These are phyloP conservation scores for Dunaliella primolecta DNA, from an alignment of 139 green algal genomes.

Conservation along the genomic window DNA sequence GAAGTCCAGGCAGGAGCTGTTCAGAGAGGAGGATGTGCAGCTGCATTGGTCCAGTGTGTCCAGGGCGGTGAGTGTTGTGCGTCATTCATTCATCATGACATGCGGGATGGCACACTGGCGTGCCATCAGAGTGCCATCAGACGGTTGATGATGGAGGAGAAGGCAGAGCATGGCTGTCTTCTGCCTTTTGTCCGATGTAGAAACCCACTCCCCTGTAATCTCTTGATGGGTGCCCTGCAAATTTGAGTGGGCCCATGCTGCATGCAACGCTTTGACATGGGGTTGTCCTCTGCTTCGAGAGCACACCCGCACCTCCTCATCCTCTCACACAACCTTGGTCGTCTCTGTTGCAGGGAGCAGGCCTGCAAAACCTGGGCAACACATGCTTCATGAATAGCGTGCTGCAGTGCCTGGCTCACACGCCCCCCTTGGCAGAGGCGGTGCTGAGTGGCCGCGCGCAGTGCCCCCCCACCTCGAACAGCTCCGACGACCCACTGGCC, in stretches of 20 bases:
- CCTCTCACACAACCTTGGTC: too few relatives aligned
- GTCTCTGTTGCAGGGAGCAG: slow-evolving; percentile 75
- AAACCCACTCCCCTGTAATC: too few relatives aligned
- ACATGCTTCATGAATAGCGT: slow-evolving; percentile 98
- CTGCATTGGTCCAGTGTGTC: slow-evolving; percentile 49
- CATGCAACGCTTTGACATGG: too few relatives aligned
- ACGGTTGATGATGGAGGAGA: too few relatives aligned
- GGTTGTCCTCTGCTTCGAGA: too few relatives aligned
- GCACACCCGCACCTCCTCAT: not conserved
- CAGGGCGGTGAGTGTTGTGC: slow-evolving; percentile 42
- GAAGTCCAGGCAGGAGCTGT: slow-evolving; percentile 46
- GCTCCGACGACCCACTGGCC: slow-evolving; percentile 46
- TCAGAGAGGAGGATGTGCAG: slow-evolving; percentile 40
- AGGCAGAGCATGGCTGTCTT: too few relatives aligned
- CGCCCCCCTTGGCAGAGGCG: slow-evolving; percentile 77
- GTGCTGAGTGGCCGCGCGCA: slow-evolving; percentile 42
- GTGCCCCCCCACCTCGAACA: slow-evolving; percentile 1
- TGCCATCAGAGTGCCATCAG: too few relatives aligned
- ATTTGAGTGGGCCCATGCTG: too few relatives aligned
- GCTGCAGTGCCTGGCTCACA: slow-evolving; percentile 92
- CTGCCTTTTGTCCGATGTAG: too few relatives aligned
- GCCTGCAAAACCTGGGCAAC: slow-evolving; percentile 93
- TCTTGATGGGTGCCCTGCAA: too few relatives aligned
- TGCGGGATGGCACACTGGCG: not conserved
- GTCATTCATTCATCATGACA: not conserved